These are phyloP conservation scores for Nephelium lappaceum DNA, from an alignment of 345 rosid genomes.

Conservation along the genomic window DNA sequence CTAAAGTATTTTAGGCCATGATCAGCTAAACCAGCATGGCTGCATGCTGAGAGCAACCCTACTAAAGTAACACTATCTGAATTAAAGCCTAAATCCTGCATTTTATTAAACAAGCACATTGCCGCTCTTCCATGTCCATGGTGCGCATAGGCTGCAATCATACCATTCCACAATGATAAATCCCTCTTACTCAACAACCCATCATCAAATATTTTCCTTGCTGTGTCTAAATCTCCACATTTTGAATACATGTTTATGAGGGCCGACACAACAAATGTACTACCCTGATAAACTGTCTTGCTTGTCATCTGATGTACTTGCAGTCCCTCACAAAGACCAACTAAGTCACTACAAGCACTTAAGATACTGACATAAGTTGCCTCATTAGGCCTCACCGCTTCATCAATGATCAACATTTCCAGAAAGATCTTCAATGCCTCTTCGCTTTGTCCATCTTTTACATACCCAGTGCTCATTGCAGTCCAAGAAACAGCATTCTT, in stretches of 20 bases:
- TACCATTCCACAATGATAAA: conserved; percentile 68
- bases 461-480: conserved; percentile 67
- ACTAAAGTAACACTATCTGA: conserved; percentile 65
- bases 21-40: conserved; percentile 73
- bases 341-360: conserved; percentile 70
- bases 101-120: conserved; percentile 54
- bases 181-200: conserved; percentile 48
- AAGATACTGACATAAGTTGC: conserved; percentile 65
- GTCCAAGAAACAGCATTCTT: conserved; percentile 80
- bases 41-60: conserved; percentile 68
- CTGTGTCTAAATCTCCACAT: conserved; percentile 56
- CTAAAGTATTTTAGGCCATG: conserved; percentile 58
- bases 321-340: conserved; percentile 68
- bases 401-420: conserved; percentile 56
- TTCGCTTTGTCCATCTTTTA: conserved; percentile 54
- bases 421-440: conserved; percentile 55
- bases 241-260: conserved; percentile 80
- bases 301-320: conserved; percentile 66
- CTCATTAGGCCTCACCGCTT: conserved; percentile 49
- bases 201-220: conserved; percentile 58
- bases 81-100: conserved; percentile 51
- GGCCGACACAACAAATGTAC: conserved; percentile 55
- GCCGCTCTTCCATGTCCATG: conserved; percentile 74
- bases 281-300: conserved; percentile 55
- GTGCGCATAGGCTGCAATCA: conserved; percentile 75